phyloP scores from a whole-genome alignment of 2,329 filamentous ascomycete species.

The Penicillium aurantiogriseum region DNA sequence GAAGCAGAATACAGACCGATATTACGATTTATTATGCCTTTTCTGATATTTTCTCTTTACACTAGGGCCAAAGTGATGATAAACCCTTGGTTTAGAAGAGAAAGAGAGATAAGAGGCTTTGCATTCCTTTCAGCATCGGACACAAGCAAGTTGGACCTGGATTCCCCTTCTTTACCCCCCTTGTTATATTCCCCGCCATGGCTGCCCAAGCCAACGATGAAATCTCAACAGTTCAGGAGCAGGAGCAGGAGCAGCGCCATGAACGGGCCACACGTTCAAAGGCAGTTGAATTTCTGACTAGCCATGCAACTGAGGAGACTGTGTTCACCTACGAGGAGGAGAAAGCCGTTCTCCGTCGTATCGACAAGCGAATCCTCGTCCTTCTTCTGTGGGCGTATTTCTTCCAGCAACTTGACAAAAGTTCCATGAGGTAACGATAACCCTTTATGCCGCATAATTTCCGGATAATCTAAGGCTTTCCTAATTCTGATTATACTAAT shows the following conservation, averaged over 20 bases:
- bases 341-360: slow-evolving; percentile 34
- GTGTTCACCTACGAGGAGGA: slow-evolving; percentile 54
- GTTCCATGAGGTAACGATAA: neutral
- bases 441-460: too few species aligned
- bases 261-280: neutral
- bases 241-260: neutral
- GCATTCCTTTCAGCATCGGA: neutral
- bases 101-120: neutral
- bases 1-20: too few species aligned
- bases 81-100: neutral
- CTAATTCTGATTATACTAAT: neutral
- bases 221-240: neutral
- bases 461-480: too few species aligned
- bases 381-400: slow-evolving; percentile 57
- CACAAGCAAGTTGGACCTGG: neutral
- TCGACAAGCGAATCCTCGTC: slow-evolving; percentile 52
- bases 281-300: neutral
- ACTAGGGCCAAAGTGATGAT: too few species aligned
- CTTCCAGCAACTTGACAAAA: slow-evolving; percentile 57
- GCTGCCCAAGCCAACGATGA: neutral
- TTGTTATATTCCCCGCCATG: neutral
- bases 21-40: too few species aligned
- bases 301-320: neutral
- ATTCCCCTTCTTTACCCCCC: neutral
- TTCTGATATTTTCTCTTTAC: too few species aligned